These are phyloP conservation scores for Clarireedia hainanense DNA, from an alignment of 2,329 filamentous ascomycete species.

Conservation along the genomic window DNA sequence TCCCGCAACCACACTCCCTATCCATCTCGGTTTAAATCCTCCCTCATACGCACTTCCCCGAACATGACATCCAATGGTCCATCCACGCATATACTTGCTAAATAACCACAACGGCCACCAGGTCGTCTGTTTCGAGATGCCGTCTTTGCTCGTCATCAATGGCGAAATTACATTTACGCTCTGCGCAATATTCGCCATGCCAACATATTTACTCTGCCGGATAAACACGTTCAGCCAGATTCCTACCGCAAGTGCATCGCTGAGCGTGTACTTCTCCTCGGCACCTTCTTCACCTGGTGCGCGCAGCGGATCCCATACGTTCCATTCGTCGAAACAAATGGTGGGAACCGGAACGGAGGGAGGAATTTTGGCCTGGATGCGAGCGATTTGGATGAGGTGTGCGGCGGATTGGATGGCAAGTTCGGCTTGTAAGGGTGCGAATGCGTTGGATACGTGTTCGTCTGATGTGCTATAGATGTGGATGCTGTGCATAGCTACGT, in stretches of 20 bases:
- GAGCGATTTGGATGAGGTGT: slow-evolving; percentile 53
- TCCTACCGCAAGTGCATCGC: slow-evolving; percentile 54
- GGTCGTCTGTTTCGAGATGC: slow-evolving; percentile 54
- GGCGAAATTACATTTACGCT: slow-evolving; percentile 61
- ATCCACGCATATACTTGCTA: slow-evolving; percentile 64
- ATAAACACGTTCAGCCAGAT: slow-evolving; percentile 59
- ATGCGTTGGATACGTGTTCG: slow-evolving; percentile 41
- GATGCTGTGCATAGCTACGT: slow-evolving; percentile 62
- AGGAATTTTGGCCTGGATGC: slow-evolving; percentile 45
- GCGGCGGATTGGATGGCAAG: slow-evolving; percentile 56
- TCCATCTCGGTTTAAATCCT: slow-evolving; percentile 56
- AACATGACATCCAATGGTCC: slow-evolving; percentile 59
- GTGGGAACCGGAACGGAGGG: slow-evolving; percentile 36
- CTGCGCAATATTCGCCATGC: slow-evolving; percentile 62
- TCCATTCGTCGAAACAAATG: slow-evolving; percentile 66
- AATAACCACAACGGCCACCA: slow-evolving; percentile 58
- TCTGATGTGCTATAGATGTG: slow-evolving; percentile 51
- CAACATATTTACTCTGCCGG: slow-evolving; percentile 51
- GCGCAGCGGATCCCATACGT: slow-evolving; percentile 57
- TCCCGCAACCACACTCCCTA: slow-evolving; percentile 54
- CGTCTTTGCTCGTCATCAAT: slow-evolving; percentile 52
- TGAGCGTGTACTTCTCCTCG: slow-evolving; percentile 56
- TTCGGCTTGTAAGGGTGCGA: slow-evolving; percentile 52
- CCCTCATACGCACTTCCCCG: slow-evolving; percentile 56
- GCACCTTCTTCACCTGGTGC: slow-evolving; percentile 55